Conservation (phyloP, 805 yeast genomes). For the Komagataella ulmi region DNA sequence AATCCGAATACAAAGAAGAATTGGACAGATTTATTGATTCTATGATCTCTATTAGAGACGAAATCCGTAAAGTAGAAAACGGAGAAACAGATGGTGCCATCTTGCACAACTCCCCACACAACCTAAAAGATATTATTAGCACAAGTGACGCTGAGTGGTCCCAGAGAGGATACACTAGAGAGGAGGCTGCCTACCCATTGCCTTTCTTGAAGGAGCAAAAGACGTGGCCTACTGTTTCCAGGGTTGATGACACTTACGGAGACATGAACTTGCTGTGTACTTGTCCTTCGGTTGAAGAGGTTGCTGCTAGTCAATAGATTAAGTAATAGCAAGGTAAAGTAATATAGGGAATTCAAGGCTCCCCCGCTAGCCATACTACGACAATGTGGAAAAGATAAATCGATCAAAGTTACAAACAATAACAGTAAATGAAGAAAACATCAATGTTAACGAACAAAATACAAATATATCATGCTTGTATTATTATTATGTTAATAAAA, state of each 20-base stretch:
- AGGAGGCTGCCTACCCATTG: slow-evolving; percentile 87
- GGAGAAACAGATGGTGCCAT: slow-evolving; percentile 57
- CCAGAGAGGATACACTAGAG: slow-evolving; percentile 78
- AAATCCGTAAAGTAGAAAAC: slow-evolving; percentile 59
- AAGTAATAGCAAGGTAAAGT: background rate
- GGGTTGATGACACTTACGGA: slow-evolving; percentile 91
- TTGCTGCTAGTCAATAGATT: slow-evolving; percentile 21
- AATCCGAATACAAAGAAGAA: slow-evolving; percentile 80
- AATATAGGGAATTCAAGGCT: background rate
- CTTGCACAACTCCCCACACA: slow-evolving; percentile 87
- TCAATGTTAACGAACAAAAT: background rate
- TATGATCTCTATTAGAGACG: slow-evolving; percentile 68
- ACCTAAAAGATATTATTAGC: slow-evolving; percentile 61
- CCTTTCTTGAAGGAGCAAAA: slow-evolving; percentile 60
- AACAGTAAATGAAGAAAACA: background rate
- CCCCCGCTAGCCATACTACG: background rate
- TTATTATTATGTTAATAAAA: background rate
- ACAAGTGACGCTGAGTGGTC: slow-evolving; percentile 61
- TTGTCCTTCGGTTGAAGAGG: slow-evolving; percentile 77
- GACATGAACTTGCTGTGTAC: slow-evolving; percentile 89
- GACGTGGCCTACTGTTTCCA: slow-evolving; percentile 91
- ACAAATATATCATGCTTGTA: background rate
- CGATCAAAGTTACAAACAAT: background rate
- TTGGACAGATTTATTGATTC: slow-evolving; percentile 85
- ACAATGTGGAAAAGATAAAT: background rate